Conservation (phyloP, 169 alveolate species). For the Cyclospora cayetanensis region DNA sequence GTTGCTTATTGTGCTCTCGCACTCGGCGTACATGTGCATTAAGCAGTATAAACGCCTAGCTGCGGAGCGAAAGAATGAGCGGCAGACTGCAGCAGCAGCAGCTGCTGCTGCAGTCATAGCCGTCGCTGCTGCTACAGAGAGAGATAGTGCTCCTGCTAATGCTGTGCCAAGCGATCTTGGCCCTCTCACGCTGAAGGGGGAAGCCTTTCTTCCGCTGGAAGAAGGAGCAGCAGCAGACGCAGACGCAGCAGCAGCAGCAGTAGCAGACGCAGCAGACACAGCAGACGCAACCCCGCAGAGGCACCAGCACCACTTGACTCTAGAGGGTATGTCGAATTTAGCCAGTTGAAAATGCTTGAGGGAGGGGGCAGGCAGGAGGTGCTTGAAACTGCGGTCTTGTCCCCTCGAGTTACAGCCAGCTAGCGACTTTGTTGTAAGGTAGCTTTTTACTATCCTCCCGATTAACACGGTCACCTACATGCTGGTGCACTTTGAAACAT, state of each 20-base stretch:
- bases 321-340: no score
- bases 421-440: no score
- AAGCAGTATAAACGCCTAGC: not conserved
- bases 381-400: no score
- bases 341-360: no score
- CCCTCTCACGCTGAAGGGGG: not conserved
- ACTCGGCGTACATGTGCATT: not conserved
- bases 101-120: not conserved
- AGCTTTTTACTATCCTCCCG: no score
- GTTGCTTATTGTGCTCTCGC: not conserved
- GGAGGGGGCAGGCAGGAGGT: no score
- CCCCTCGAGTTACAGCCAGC: no score
- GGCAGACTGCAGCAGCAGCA: not conserved
- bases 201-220: not conserved
- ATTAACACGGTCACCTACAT: no score
- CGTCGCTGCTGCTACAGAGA: not conserved
- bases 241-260: not conserved
- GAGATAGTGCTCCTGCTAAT: not conserved
- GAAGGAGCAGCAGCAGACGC: not conserved
- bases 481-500: no score
- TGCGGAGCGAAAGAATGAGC: not conserved
- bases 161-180: not conserved
- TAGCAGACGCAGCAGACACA: not conserved
- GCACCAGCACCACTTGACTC: no score
- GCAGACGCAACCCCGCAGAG: not conserved